These are phyloP conservation scores for Phytopythium delawarense DNA, from an alignment of 352 stramenopile species.

Conservation along the genomic window DNA sequence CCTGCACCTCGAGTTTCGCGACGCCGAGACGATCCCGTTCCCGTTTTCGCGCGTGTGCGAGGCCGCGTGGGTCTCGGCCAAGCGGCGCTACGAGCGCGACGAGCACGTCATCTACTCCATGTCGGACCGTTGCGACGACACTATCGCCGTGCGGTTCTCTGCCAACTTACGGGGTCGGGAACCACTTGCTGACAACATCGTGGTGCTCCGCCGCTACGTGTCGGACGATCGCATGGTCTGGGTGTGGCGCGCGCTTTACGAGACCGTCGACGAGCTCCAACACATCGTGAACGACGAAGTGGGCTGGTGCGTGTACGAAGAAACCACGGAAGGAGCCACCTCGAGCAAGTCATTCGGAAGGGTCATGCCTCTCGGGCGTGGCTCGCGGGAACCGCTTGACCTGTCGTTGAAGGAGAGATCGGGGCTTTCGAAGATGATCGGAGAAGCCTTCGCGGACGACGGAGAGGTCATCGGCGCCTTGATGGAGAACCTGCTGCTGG, in stretches of 20 bases:
- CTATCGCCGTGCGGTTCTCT: background rate
- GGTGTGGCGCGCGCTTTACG: constrained; percentile 34
- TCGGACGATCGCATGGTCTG: constrained; percentile 37
- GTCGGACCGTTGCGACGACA: background rate
- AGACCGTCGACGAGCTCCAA: constrained; percentile 23
- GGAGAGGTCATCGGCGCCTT: background rate
- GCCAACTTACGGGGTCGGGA: background rate
- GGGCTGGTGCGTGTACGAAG: constrained; percentile 35
- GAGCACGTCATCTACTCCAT: background rate
- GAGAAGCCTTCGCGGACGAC: background rate
- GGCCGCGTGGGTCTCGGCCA: background rate
- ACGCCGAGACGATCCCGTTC: background rate
- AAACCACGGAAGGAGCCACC: background rate
- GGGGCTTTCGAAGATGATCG: background rate
- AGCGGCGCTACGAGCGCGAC: background rate
- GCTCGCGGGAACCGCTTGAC: background rate
- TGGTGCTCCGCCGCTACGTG: constrained; percentile 20
- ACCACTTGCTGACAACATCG: background rate
- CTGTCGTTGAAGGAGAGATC: background rate
- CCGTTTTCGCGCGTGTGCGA: background rate
- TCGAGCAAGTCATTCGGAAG: background rate
- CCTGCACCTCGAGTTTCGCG: background rate
- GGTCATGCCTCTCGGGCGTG: background rate
- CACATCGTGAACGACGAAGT: constrained; percentile 44
- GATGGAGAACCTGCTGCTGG: background rate